Evolutionary conservation across 75 land plant genomes (phyloP), one percentile per base, ranked within the genome.

Genomic region (Larix kaempferi): DNA sequence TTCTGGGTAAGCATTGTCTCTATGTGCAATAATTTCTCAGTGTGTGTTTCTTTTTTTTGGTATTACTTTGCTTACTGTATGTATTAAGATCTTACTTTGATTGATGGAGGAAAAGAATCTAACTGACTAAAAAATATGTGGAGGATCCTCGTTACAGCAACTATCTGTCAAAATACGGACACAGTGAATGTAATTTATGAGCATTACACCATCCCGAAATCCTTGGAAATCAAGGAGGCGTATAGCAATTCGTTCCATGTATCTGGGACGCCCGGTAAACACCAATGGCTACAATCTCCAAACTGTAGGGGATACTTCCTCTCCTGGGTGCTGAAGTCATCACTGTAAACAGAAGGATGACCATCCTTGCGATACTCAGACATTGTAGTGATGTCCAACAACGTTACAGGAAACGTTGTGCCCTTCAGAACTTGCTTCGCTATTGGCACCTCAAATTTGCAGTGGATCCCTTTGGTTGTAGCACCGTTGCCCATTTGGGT

Each of bases 231-330:
- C 62, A 60, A 21, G 62, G 62, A 74, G 21, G 74, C 23, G 41
- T 79, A 81, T 5, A 81, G 59, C 22, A 81, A 58, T 44, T 79
- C 74, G 49, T 81, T 81, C 82, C 82, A 81, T 25, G 82, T 81
- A 61, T 81, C 82, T 16, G 82, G 81, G 5, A 81, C 59, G 15
- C 82, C 82, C 12, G 82, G 82, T 12, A 81, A 74, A 63, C 81
- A 81, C 82, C 82, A 81, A 25, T 81, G 82, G 82, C 82, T 81
- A 55, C 82, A 78, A 17, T 81, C 82, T 49, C 54, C 54, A 10
- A 49, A 10, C 54, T 10, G 12, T 10, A 10, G 12, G 0, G 54
- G 54, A 49, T 49, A 10, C 12, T 49, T 49, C 54, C 54, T 49
- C 41, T 81, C 81, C 29, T 49, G 19, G 17, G 2, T 57, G 2